A percentile compares a stretch with the other conserved stretches of the same genome.
Evolutionary conservation across 805 yeast genomes (phyloP).

Genomic region (Kodamaea fukazawae): DNA sequence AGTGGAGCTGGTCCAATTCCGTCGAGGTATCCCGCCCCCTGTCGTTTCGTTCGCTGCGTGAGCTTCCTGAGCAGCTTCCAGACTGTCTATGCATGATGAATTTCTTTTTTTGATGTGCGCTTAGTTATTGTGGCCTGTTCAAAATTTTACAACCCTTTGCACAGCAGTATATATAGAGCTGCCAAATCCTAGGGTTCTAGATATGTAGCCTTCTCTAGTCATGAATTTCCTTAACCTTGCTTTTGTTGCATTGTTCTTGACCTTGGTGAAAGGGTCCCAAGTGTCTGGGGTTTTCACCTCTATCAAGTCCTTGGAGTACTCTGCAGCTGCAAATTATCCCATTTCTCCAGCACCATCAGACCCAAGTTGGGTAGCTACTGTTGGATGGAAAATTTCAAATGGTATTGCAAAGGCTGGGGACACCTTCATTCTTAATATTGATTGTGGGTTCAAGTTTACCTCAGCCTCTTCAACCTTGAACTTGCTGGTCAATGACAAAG

Average conservation of each 20-base stretch:
- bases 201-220: background rate
- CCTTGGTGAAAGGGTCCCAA: too few relatives aligned
- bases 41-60: too few relatives aligned
- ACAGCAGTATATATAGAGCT: too few relatives aligned
- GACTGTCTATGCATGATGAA: too few relatives aligned
- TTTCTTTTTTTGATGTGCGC: too few relatives aligned
- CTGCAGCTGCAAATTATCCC: background rate
- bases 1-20: too few relatives aligned
- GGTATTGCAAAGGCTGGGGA: constrained; percentile 14
- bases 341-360: constrained; percentile 4
- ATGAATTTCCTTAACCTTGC: background rate
- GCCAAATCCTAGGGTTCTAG: too few relatives aligned
- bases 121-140: too few relatives aligned
- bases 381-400: constrained; percentile 13
- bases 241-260: background rate
- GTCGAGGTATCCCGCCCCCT: too few relatives aligned
- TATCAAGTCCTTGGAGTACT: constrained; percentile 10
- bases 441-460: constrained; percentile 17
- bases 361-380: constrained; percentile 14
- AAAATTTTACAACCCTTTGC: too few relatives aligned
- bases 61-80: too few relatives aligned
- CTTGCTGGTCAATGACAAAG: constrained; percentile 9
- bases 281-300: constrained; percentile 15
- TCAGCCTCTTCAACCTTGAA: constrained; percentile 6
- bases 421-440: constrained; percentile 16